phyloP scores from a whole-genome alignment of 257 asterid genomes.

The Jacaranda mimosifolia region DNA sequence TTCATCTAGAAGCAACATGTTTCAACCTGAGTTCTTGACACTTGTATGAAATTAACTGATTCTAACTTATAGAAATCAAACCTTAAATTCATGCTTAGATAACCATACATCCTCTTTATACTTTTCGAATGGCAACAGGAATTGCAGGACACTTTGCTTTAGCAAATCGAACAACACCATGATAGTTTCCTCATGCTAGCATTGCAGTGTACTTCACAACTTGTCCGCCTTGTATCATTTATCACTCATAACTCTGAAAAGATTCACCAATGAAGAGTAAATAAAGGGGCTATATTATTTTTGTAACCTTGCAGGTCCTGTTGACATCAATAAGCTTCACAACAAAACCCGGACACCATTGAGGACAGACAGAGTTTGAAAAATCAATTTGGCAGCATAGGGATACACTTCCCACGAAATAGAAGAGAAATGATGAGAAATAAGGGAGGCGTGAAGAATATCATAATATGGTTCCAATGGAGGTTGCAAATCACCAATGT shows the following conservation, averaged over 20 bases:
- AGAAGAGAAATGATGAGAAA: neutral
- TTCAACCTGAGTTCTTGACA: neutral
- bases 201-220: slow-evolving; percentile 81
- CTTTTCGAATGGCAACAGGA: slow-evolving; percentile 91
- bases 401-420: neutral
- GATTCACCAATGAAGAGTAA: slow-evolving; percentile 22
- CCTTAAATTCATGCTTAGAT: neutral
- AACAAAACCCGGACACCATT: slow-evolving; percentile 82
- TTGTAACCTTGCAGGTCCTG: slow-evolving; percentile 86
- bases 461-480: neutral
- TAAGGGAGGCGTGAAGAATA: neutral
- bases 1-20: neutral
- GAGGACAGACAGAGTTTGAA: slow-evolving; percentile 32
- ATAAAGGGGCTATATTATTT: slow-evolving; percentile 57
- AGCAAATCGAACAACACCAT: slow-evolving; percentile 93
- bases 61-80: neutral
- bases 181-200: slow-evolving; percentile 95
- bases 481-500: no score
- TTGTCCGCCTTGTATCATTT: slow-evolving; percentile 78
- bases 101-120: slow-evolving; percentile 23
- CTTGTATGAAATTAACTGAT: slow-evolving; percentile 1
- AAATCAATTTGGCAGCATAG: neutral
- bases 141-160: slow-evolving; percentile 89
- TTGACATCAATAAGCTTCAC: slow-evolving; percentile 87
- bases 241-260: slow-evolving; percentile 34